Base-by-base conservation (phyloP, 306 rosid species). In the Aeschynomene evenia region DNA sequence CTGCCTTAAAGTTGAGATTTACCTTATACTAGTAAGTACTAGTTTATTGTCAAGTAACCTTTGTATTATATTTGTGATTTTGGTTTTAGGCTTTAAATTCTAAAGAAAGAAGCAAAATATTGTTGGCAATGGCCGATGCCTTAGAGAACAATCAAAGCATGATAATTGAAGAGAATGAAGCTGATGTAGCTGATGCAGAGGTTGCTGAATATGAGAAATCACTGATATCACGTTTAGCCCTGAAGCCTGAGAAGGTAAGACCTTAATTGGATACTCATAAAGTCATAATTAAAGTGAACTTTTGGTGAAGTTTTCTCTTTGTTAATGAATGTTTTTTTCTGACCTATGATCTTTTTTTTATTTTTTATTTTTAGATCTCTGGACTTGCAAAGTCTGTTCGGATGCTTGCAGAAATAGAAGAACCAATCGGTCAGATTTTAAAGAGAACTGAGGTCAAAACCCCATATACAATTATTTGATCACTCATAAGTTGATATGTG, bases 331-430 rank as follows among this genome's bases (percentile, higher is more conserved):
- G 61, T 7, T 68, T 28, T 66, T 60, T 19, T 46, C 15, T 78
- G 48, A 81, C 77, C 34, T 58, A 11, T 59, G 5, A 28, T 23
- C 40, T 49, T 50, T 72, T 9, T 77, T 19, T 73, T 68, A 64
- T 48, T 49, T 50, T 72, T 9, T 77, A 23, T 73, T 68, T 68
- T 72, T 85, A 94, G 99, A 87, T 91, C 52, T 28, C 83, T 21
- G 40, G 85, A 48, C 97, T 90, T 43, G 97, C 81, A 24, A 86
- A 63, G 42, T 84, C 99, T 9, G 49, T 94, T 54, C 96, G 97
- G n/a, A 83, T 72, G 70, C 86, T 94, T 51, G 97, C 97, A 1
- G 78, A 89, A 74, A 88, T 91, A 95, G 81, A 84, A 45, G 99
- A 94, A 66, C 97, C 99, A 42, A 70, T 94, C 72, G 96, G 96